Evolutionary conservation across 129 eudicot genomes (phyloP).

Genomic region (Flaveria sonorensis): DNA sequence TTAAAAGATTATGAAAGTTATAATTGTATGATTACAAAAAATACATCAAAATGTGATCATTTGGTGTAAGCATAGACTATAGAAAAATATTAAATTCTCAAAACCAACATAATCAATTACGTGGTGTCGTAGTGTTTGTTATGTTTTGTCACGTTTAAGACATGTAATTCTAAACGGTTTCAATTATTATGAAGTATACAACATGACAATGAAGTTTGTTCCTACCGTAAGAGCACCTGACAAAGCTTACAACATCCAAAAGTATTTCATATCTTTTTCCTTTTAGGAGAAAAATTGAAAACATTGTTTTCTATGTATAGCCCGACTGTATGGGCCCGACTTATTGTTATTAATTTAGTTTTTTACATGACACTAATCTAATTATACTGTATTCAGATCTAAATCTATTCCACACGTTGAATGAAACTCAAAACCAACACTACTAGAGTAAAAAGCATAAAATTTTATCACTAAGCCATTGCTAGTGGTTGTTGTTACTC

Average conservation of each 20-base stretch:
- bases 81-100: background rate
- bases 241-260: background rate
- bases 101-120: conserved; percentile 7
- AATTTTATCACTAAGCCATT: too few species aligned
- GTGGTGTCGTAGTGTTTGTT: background rate
- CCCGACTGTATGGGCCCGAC: conserved; percentile 5
- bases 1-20: too few species aligned
- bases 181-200: conserved; percentile 14
- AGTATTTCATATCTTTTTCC: conserved; percentile 7
- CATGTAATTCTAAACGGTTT: background rate
- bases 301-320: background rate
- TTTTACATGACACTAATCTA: too few species aligned
- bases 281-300: background rate
- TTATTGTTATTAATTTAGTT: too few species aligned
- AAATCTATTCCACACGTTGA: too few species aligned
- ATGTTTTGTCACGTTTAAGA: conserved; percentile 34
- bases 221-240: conserved; percentile 2
- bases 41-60: background rate
- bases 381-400: too few species aligned
- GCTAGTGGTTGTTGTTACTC: too few species aligned
- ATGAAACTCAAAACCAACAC: too few species aligned
- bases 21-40: background rate
- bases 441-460: too few species aligned
- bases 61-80: background rate
- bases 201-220: conserved; percentile 20